Evolutionary conservation across 257 asterid genomes (phyloP).

Genomic region (Nicotiana sylvestris): DNA sequence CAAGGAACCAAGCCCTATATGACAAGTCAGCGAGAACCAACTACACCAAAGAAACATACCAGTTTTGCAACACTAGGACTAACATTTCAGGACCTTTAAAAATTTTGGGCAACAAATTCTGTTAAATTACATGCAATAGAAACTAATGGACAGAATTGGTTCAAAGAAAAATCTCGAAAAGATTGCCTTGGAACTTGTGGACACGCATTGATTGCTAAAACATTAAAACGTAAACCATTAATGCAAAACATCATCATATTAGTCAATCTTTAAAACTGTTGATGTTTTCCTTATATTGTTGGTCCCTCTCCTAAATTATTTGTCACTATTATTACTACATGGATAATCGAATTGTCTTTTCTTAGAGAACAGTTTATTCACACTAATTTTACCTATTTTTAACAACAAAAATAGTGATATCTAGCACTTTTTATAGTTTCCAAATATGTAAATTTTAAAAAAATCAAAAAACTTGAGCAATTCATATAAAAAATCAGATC

Average conservation of each 20-base stretch:
- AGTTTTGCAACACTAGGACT: neutral
- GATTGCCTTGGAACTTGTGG: neutral
- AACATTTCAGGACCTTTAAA: neutral
- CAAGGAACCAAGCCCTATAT: neutral
- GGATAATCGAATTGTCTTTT: too few species aligned
- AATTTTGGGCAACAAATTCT: neutral
- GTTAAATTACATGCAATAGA: neutral
- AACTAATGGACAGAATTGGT: neutral
- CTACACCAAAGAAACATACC: neutral
- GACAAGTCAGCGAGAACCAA: neutral
- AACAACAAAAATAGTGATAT: neutral
- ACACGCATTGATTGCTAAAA: neutral
- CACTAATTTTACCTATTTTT: neutral
- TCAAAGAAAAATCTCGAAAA: neutral
- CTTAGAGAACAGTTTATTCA: too few species aligned
- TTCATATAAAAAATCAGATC: neutral
- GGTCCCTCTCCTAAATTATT: too few species aligned
- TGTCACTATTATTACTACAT: too few species aligned
- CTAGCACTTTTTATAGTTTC: neutral
- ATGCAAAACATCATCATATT: neutral
- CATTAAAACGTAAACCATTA: neutral
- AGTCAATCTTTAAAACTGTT: neutral
- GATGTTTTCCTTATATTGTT: too few species aligned
- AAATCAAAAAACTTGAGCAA: neutral
- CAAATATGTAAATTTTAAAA: neutral